Conservation (phyloP, 2,329 filamentous ascomycete species). For the Verticillium zaregamsianum region DNA sequence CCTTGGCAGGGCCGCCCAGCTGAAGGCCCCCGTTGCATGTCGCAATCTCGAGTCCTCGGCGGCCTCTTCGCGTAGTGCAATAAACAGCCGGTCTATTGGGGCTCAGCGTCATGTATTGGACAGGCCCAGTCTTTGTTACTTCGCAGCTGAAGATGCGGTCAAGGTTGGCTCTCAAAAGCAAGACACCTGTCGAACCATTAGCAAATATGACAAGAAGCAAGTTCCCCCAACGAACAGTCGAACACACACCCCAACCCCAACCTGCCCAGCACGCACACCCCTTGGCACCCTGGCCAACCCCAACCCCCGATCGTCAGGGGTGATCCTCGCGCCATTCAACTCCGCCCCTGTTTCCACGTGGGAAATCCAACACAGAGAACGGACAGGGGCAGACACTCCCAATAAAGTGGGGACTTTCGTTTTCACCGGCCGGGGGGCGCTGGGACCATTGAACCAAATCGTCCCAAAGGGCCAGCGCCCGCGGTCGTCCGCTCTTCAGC, state of each 20-base stretch:
- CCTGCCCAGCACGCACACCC: background rate
- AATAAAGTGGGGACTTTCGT: background rate
- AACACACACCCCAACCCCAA: background rate
- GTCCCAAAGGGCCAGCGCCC: background rate
- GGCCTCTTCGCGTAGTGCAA: background rate
- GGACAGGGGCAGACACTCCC: background rate
- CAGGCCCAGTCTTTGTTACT: background rate
- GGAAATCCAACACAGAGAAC: background rate
- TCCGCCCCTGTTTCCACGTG: background rate
- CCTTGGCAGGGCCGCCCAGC: background rate
- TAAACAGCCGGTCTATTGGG: background rate
- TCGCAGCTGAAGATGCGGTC: background rate
- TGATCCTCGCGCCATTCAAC: background rate
- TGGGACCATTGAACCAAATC: background rate
- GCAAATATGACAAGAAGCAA: background rate
- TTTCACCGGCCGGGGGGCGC: background rate
- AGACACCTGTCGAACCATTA: background rate
- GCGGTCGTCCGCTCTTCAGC: background rate
- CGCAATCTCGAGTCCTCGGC: background rate
- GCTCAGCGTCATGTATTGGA: background rate
- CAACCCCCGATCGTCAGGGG: background rate
- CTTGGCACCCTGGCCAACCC: background rate
- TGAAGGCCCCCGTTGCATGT: background rate
- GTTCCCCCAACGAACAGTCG: background rate
- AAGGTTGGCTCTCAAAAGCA: background rate